Percentiles rank a stretch among this genome's conserved stretches.
These are phyloP conservation scores for Leccinellum luteum DNA, from an alignment of 768 basidiomycete species.

Conservation along the genomic window DNA sequence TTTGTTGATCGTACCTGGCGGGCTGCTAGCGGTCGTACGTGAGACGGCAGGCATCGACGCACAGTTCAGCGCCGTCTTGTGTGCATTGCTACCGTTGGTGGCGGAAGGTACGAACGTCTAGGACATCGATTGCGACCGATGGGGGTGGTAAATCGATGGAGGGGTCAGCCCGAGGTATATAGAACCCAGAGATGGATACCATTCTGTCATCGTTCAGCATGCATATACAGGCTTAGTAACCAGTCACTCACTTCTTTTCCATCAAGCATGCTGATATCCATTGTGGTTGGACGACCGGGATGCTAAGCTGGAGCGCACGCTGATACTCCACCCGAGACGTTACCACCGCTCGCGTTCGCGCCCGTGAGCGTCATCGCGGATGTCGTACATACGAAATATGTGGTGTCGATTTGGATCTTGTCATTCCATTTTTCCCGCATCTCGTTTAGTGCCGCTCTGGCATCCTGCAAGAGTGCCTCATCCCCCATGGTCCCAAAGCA, in stretches of 20 bases:
- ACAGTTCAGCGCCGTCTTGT: conserved; percentile 45
- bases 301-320: conserved; percentile 88
- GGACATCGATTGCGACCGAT: conserved; percentile 75
- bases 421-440: conserved; percentile 92
- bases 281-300: conserved; percentile 92
- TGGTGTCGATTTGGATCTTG: conserved; percentile 95
- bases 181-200: conserved; percentile 81
- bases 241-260: conserved; percentile 68
- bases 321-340: conserved; percentile 79
- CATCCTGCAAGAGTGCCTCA: conserved; percentile 68
- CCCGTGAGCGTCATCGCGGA: conserved; percentile 67
- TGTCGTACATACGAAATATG: conserved; percentile 95
- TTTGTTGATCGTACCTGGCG: conserved; percentile 34
- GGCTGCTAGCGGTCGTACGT: conserved; percentile 40
- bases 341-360: conserved; percentile 52
- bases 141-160: conserved; percentile 35
- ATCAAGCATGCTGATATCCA: conserved; percentile 90
- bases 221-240: neutral
- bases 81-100: conserved; percentile 24
- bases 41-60: conserved; percentile 67
- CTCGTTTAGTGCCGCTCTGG: conserved; percentile 73
- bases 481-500: conserved; percentile 94
- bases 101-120: conserved; percentile 54
- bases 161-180: conserved; percentile 75
- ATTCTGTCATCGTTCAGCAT: conserved; percentile 48